Base-by-base conservation (phyloP, 2,329 filamentous ascomycete species). In the Fusarium brevicatenulatum region DNA sequence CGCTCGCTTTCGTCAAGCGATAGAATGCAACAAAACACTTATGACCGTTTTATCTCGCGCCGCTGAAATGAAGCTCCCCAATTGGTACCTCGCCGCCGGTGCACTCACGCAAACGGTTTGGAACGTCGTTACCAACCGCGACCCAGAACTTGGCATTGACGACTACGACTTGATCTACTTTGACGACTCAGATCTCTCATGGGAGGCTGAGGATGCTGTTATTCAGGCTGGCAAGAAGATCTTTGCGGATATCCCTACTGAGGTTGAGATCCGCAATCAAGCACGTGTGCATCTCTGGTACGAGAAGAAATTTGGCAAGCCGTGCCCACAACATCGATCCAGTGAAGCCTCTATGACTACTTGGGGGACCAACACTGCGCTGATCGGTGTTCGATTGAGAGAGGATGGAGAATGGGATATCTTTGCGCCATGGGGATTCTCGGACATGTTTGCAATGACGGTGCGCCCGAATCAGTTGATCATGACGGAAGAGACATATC, bases 221-320 rank as follows among this genome's bases (percentile, higher is more conserved):
- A 83, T 83, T 23, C 76, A 80, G n/a, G 53, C 43, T 1, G 81
- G 80, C 4, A 74, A 68, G 19, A 44, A 59, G 8, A 57, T 83
- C 3, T 83, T 82, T 23, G 73, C 76, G 0, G 79, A 78, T n/a
- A 64, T 82, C 2, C 54, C 76, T 7, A 70, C 74, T 3, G 77
- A 82, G 32, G 77, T 83, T 3, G 81, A 83, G 65, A 82, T 83
- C 19, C 79, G 81, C 19, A 83, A 83, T 43, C 81, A 83, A 56
- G 81, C 81, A 5, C 78, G 81, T 13, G 81, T 83, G 16, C 81
- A 83, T 46, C 68, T 83, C 1, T 83, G 81, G 81, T 83, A 82
- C 25, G 72, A 71, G 54, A 44, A 76, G 37, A 81, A 79, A 43
- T 81, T 79, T 19, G 80, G 81, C 9, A 64, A 70, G 0, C 70